Evolutionary conservation across 2,329 filamentous ascomycete genomes (phyloP), one percentile per base, ranked within the genome.

Genomic region (Pestalotiopsis sp.): DNA sequence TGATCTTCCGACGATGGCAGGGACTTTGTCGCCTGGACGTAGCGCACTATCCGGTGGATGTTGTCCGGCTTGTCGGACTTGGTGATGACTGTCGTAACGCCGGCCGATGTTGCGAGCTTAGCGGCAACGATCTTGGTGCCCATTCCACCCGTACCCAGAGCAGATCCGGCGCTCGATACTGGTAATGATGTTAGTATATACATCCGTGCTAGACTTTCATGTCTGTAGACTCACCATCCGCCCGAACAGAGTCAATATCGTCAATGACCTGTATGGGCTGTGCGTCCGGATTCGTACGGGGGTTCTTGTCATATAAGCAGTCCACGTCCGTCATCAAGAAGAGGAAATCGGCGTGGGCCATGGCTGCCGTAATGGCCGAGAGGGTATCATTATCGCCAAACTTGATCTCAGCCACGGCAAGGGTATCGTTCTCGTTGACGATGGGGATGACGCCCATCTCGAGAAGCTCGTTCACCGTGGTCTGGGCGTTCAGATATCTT

Each of bases 311-410:
- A 79, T 99, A 99, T 13, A 99, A 85, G 77, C 95, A 98, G 78
- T 99, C 96, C 61, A 99, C 96, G 77, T 99, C 96, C 1, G 96
- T 99, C 96, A 99, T 98, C 71, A 99, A 86, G 81, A 99, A 99
- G 10, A 99, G 86, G 75, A 97, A 93, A 76, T 99, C 94, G 64
- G 96, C 96, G 75, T 97, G 94, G 22, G 98, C 93, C 94, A 98
- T 98, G 72, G 92, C 96, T 1, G 96, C 94, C 0, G 96, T 97
- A 73, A 99, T 98, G 67, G 96, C 96, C 13, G 94, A 97, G 60
- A 99, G 85, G 1, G 96, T 99, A 80, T 99, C 96, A 75, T 99
- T 99, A 84, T 99, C 96, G 72, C 96, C 96, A 77, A 99, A 99
- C 84, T 98, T 98, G 82, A 99, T 99, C 86, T 99, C 96, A 58